phyloP scores from a whole-genome alignment of 495 filamentous ascomycete species.

The Evernia prunastri region DNA sequence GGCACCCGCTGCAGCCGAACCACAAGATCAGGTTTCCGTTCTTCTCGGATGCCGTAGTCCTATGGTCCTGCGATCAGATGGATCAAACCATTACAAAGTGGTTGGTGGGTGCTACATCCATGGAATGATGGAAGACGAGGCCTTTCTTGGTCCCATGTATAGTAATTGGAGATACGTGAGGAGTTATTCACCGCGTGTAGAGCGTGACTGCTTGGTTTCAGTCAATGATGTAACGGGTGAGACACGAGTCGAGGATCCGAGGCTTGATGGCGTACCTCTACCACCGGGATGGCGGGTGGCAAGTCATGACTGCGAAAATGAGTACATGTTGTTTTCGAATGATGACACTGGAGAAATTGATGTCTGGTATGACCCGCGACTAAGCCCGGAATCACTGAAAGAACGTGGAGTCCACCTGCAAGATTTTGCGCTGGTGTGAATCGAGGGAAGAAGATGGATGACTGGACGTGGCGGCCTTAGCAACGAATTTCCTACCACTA shows the following conservation, averaged over 20 bases:
- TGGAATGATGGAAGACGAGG: constrained; percentile 25
- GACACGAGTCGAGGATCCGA: constrained; percentile 2
- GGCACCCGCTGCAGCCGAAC: constrained; percentile 5
- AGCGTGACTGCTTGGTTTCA: neutral
- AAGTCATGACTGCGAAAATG: neutral
- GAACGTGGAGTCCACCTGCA: too few species aligned
- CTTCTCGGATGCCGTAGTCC: constrained; percentile 20
- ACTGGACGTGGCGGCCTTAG: too few species aligned
- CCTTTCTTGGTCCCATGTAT: constrained; percentile 14
- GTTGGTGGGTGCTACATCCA: constrained; percentile 27
- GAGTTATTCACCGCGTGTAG: neutral
- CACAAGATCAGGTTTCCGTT: constrained; percentile 20
- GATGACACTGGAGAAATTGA: neutral
- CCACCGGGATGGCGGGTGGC: constrained; percentile 8
- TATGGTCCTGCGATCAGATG: constrained; percentile 14
- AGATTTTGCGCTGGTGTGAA: too few species aligned
- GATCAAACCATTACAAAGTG: constrained; percentile 16
- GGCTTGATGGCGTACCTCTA: neutral
- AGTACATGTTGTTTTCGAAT: neutral
- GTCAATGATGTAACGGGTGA: neutral
- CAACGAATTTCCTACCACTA: too few species aligned
- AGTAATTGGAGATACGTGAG: neutral
- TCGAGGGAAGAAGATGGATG: too few species aligned
- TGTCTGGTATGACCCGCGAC: too few species aligned
- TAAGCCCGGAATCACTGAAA: too few species aligned